These are phyloP conservation scores for Diaporthe vexans DNA, from an alignment of 2,329 filamentous ascomycete species.

Conservation along the genomic window DNA sequence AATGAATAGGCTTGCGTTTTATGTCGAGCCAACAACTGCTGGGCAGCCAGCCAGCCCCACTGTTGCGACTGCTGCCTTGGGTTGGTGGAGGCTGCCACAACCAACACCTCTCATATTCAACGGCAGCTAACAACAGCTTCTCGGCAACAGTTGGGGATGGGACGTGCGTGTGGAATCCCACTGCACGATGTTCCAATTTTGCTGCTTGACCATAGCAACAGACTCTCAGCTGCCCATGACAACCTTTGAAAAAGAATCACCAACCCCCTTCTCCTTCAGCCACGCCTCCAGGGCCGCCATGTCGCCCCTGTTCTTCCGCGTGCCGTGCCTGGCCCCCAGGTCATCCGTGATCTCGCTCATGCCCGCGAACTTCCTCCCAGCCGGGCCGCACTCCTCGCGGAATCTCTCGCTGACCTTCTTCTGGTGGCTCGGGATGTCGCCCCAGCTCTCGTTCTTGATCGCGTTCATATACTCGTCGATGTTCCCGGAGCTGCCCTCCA, in stretches of 20 bases:
- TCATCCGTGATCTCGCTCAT: slow-evolving; percentile 71
- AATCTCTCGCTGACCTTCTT: slow-evolving; percentile 73
- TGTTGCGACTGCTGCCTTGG: slow-evolving; percentile 1
- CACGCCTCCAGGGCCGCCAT: slow-evolving; percentile 67
- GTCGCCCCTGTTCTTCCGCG: slow-evolving; percentile 64
- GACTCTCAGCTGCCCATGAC: slow-evolving; percentile 45
- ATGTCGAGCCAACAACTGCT: not conserved
- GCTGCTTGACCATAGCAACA: not conserved
- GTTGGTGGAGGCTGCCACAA: not conserved
- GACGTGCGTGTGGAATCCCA: too few relatives aligned
- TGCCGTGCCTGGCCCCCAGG: slow-evolving; percentile 61
- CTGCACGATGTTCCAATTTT: too few relatives aligned
- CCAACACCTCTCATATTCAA: not conserved
- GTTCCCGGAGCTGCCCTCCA: slow-evolving; percentile 61
- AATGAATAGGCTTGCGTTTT: not conserved
- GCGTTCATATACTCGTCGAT: slow-evolving; percentile 74
- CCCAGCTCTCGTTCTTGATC: slow-evolving; percentile 75
- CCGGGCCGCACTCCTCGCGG: slow-evolving; percentile 54
- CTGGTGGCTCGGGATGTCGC: slow-evolving; percentile 72
- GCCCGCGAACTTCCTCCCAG: slow-evolving; percentile 60
- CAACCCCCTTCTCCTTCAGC: slow-evolving; percentile 60
- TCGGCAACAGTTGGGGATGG: too few relatives aligned
- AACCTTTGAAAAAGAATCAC: slow-evolving; percentile 60
- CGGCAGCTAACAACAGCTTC: too few relatives aligned
- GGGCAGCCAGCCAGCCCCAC: not conserved